Evolutionary conservation across 441 rosid species (phyloP).

Genomic region (Populus hybrid): DNA sequence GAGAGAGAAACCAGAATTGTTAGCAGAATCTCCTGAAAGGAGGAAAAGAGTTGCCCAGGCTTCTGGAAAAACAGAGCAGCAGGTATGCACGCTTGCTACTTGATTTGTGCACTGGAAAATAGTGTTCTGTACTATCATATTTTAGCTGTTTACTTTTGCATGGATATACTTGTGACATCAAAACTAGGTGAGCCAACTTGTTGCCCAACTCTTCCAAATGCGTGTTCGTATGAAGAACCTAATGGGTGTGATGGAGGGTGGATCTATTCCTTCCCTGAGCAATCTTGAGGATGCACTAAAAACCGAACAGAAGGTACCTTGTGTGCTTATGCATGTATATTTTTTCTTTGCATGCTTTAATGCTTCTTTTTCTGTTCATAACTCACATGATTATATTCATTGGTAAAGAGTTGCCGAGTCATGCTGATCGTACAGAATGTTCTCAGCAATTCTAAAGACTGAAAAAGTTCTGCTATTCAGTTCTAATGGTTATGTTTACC

Average conservation of each 20-base stretch:
- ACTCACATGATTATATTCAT: background rate
- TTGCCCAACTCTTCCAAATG: constrained; percentile 98
- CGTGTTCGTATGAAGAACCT: constrained; percentile 94
- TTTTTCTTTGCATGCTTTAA: background rate
- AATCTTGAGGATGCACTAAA: no score
- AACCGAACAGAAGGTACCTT: constrained; percentile 74
- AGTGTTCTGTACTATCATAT: background rate
- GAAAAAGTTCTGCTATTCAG: background rate
- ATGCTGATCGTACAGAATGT: background rate
- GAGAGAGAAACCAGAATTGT: constrained; percentile 89
- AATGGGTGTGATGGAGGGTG: constrained; percentile 95
- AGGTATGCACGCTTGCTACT: constrained; percentile 38
- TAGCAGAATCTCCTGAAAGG: constrained; percentile 82
- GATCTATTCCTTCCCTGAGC: no score
- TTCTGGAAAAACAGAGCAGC: constrained; percentile 88
- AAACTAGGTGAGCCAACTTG: constrained; percentile 89
- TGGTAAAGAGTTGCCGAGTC: background rate
- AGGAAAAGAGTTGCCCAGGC: constrained; percentile 84
- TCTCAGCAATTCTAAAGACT: background rate
- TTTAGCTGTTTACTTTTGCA: background rate
- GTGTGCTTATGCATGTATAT: background rate
- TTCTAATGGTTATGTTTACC: constrained; percentile 4
- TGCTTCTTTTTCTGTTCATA: background rate
- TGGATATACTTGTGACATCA: constrained; percentile 18
- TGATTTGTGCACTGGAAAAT: background rate